These are phyloP conservation scores for Laguncularia racemosa DNA, from an alignment of 345 rosid species.

Conservation along the genomic window DNA sequence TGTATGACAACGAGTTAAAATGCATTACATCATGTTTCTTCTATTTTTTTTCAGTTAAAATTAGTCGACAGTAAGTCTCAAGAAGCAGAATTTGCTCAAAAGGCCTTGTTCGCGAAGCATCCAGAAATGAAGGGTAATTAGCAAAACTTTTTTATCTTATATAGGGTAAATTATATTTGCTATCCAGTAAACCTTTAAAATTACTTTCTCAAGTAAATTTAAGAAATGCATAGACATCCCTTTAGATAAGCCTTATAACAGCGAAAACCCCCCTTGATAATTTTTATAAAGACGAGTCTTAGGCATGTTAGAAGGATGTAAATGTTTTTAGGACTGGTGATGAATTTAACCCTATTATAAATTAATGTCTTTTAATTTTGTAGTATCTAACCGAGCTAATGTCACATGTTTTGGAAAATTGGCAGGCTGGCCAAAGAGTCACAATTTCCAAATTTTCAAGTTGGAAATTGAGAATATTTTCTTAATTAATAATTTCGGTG, in stretches of 20 bases:
- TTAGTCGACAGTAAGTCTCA: conserved; percentile 31
- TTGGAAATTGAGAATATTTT: conserved; percentile 64
- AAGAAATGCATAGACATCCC: too few species aligned
- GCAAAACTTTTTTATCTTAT: too few species aligned
- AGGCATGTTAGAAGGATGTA: too few species aligned
- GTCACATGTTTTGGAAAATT: conserved; percentile 4
- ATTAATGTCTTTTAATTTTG: neutral
- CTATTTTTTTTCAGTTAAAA: conserved; percentile 36
- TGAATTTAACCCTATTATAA: neutral
- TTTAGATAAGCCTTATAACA: too few species aligned
- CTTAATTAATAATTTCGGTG: conserved; percentile 87
- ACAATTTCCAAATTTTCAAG: conserved; percentile 65
- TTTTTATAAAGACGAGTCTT: too few species aligned
- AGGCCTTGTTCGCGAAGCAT: conserved; percentile 70
- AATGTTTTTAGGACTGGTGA: neutral
- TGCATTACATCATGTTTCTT: too few species aligned
- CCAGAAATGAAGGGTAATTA: conserved; percentile 80
- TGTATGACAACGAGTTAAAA: too few species aligned
- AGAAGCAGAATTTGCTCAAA: conserved; percentile 52
- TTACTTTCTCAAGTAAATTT: too few species aligned
- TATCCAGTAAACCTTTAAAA: too few species aligned
- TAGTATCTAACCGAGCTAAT: neutral
- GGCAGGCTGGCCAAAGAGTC: conserved; percentile 81
- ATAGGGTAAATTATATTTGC: neutral
- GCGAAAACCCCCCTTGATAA: too few species aligned